Percentiles rank a stretch among this genome's conserved stretches.
phyloP scores from a whole-genome alignment of 129 eudicot species.

The Logfia minima region DNA sequence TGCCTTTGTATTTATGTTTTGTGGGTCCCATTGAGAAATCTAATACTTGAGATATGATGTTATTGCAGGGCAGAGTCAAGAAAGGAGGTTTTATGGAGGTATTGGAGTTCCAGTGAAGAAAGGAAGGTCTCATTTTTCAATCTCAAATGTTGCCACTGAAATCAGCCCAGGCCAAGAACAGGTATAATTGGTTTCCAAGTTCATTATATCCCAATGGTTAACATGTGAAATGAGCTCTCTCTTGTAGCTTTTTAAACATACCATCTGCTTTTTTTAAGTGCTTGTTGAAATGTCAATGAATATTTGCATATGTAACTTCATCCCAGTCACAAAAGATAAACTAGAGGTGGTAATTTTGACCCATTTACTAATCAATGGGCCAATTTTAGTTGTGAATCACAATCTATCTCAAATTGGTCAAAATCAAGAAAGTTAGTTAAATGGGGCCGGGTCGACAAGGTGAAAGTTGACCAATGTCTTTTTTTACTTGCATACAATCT shows the following conservation, averaged over 20 bases:
- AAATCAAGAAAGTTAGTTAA: background rate
- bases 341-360: background rate
- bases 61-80: constrained; percentile 39
- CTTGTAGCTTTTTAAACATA: background rate
- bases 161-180: constrained; percentile 69
- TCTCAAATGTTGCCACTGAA: constrained; percentile 89
- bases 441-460: background rate
- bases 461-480: background rate
- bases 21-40: background rate
- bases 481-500: background rate
- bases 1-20: background rate
- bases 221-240: background rate
- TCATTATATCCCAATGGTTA: background rate
- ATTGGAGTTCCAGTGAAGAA: constrained; percentile 55
- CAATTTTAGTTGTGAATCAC: background rate
- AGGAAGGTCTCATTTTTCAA: constrained; percentile 55
- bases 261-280: background rate
- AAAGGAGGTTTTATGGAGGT: constrained; percentile 62
- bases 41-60: constrained; percentile 5
- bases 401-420: background rate
- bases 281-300: background rate
- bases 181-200: constrained; percentile 36
- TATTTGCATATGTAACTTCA: background rate
- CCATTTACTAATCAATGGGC: background rate
- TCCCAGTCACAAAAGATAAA: background rate